Conservation (phyloP, 2,329 filamentous ascomycete genomes). For the Elsinoe arachidis region DNA sequence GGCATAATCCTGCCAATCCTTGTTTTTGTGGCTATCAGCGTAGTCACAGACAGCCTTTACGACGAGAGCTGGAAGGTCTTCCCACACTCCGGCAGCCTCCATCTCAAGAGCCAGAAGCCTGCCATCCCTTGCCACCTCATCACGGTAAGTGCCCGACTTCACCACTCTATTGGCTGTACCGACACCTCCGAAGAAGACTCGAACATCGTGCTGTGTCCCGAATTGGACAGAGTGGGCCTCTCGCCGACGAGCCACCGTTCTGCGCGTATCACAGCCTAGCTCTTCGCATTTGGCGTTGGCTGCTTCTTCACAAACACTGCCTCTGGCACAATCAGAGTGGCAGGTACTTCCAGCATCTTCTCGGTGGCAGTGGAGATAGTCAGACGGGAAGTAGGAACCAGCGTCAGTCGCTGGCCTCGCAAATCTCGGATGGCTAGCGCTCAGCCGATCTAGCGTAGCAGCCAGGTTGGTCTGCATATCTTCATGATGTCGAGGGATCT, state of each 20-base stretch:
- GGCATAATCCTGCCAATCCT: conserved; percentile 18
- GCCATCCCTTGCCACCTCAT: conserved; percentile 12
- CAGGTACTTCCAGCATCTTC: no score
- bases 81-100: conserved; percentile 19
- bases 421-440: no score
- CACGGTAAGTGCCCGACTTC: conserved; percentile 12
- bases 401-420: no score
- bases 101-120: conserved; percentile 18
- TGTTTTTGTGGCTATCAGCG: conserved; percentile 20
- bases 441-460: no score
- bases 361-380: no score
- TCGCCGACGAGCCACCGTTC: background rate
- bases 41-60: conserved; percentile 19
- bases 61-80: conserved; percentile 15
- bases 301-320: no score
- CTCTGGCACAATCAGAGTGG: no score
- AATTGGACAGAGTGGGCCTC: background rate
- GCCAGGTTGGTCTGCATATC: no score
- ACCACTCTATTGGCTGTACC: conserved; percentile 10
- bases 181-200: background rate
- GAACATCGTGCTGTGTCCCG: background rate
- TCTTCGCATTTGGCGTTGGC: background rate
- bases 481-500: background rate
- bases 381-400: no score
- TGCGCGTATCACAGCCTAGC: background rate